phyloP scores from a whole-genome alignment of 2,329 filamentous ascomycete genomes.

The Neopestalotiopsis sp. region DNA sequence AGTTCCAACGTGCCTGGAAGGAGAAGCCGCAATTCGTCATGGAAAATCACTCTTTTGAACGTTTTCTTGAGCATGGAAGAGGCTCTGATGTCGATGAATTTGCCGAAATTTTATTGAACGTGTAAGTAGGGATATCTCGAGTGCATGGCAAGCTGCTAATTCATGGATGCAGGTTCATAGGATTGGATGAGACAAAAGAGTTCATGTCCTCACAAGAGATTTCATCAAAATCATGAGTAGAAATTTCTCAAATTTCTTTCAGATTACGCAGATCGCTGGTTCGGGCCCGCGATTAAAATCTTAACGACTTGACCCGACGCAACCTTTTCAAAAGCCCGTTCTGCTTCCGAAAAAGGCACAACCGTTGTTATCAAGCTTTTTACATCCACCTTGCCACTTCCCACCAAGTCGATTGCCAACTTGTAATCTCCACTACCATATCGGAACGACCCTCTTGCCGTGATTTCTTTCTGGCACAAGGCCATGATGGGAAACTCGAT shows the following conservation, averaged over 20 bases:
- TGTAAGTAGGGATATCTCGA: conserved; percentile 25
- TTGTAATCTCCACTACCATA: conserved; percentile 92
- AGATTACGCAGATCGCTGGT: conserved; percentile 54
- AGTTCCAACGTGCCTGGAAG: conserved; percentile 36
- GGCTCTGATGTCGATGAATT: conserved; percentile 39
- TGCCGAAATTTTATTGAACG: conserved; percentile 33
- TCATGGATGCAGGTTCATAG: conserved; percentile 30
- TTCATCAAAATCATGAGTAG: no score
- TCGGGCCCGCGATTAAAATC: conserved; percentile 70
- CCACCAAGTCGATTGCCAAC: conserved; percentile 79
- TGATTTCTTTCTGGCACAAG: conserved; percentile 88
- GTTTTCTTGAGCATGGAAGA: conserved; percentile 34
- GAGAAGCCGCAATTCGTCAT: conserved; percentile 34
- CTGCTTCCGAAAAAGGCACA: conserved; percentile 81
- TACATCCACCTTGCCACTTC: conserved; percentile 74
- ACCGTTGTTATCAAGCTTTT: conserved; percentile 81
- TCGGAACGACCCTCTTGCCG: conserved; percentile 84
- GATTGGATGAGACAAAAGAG: conserved; percentile 31
- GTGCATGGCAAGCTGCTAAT: conserved; percentile 21
- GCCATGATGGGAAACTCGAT: conserved; percentile 93
- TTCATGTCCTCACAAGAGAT: conserved; percentile 23
- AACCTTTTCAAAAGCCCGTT: conserved; percentile 85
- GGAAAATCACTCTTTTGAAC: conserved; percentile 33
- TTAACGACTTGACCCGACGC: conserved; percentile 82
- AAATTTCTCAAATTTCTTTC: background rate